Evolutionary conservation across 2,329 filamentous ascomycete species (phyloP).

Genomic region (Coniochaeta hoffmannii): DNA sequence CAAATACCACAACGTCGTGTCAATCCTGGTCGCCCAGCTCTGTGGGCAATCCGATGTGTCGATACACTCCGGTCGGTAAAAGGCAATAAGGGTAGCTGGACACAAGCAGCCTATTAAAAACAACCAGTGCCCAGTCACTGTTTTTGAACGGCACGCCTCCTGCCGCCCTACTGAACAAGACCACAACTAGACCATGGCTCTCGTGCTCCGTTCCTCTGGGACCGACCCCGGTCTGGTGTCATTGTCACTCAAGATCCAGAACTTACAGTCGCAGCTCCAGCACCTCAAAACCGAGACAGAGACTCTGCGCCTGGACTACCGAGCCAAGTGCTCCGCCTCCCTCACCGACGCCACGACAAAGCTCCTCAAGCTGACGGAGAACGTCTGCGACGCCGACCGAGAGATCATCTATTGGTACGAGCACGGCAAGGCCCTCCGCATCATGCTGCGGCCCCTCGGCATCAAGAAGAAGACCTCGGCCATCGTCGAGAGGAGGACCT

Average conservation of each 20-base stretch:
- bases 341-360: neutral
- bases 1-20: no score
- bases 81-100: no score
- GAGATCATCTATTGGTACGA: neutral
- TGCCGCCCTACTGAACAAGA: no score
- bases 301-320: neutral
- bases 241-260: neutral
- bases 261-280: neutral
- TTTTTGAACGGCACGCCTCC: no score
- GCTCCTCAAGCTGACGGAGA: neutral
- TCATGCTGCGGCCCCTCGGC: neutral
- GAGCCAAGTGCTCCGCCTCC: neutral
- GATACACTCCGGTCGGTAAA: no score
- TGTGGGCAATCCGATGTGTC: no score
- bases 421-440: neutral
- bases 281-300: neutral
- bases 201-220: neutral
- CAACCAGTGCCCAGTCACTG: no score
- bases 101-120: no score
- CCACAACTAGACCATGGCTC: neutral
- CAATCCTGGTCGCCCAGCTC: no score
- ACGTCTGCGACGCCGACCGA: neutral
- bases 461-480: neutral
- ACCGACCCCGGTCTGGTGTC: neutral
- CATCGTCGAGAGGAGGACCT: neutral